Base-by-base conservation (phyloP, 2,329 filamentous ascomycete species). In the Ophiostoma populinum region DNA sequence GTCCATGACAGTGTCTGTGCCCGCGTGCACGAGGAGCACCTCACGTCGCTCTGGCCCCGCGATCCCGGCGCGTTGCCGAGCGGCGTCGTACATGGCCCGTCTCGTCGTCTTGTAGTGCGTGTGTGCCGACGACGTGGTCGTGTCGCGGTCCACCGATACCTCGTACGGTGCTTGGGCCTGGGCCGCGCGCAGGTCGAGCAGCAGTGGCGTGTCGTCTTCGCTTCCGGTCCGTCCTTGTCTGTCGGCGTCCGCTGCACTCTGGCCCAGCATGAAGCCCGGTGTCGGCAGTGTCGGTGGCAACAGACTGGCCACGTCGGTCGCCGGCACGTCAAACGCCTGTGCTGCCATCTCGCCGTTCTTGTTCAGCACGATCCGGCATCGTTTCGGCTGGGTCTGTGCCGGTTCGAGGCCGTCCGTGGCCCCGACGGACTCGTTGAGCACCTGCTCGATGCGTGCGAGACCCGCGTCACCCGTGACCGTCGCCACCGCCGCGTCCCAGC, bases 51-150 rank as follows among this genome's bases (percentile, higher is more conserved):
- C 64, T 1, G 55, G 52, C 24, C 67, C 64, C 1, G 55, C 49
- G 32, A 87, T 70, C 0, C 58, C 58, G 1, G 66, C 69, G 11
- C 80, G 65, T 18, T 57, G 49, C 7, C 85, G 70, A 1, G 83
- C 80, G 3, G 57, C 58, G 30, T 80, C 70, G 52, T 95, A 95
- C 50, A 74, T 62, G 8, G 61, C 57, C 11, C 87, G 71, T 32
- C 65, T 60, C 0, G 80, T 90, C 0, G 87, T 95, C 55, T 98
- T 95, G 59, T 80, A 80, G 39, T 76, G 74, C 0, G 86, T 93
- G 49, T 77, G 80, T n/a, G 71, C 65, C 1, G 68, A 70, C 26
- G 55, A 53, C 7, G 44, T 24, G 0, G 62, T 65, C n/a, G 36
- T 36, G n/a, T 43, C 38, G 8, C 38, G 36, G 45, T 72, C 67